Conservation (phyloP, 495 filamentous ascomycete species). For the Gamarada debralockiae region DNA sequence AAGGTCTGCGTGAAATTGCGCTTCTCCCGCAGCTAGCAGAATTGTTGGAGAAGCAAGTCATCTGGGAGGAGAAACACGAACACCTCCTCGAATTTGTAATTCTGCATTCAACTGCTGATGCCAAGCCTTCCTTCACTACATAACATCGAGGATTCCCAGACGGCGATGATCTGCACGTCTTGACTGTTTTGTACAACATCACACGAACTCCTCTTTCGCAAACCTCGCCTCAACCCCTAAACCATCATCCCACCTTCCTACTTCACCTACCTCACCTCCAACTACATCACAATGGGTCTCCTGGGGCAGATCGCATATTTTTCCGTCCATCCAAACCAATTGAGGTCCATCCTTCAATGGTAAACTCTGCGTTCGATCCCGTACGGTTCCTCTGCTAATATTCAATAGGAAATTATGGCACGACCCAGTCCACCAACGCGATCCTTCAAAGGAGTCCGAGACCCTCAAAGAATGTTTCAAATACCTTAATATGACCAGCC, state of each 20-base stretch:
- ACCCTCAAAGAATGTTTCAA: slow-evolving; percentile 79
- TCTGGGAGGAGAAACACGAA: too few relatives aligned
- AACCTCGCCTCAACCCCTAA: not conserved
- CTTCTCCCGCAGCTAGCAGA: too few relatives aligned
- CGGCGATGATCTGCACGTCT: too few relatives aligned
- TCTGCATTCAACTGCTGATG: too few relatives aligned
- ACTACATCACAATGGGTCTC: slow-evolving; percentile 35
- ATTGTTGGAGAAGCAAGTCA: too few relatives aligned
- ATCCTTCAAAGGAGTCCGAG: slow-evolving; percentile 66
- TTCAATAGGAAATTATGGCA: slow-evolving; percentile 90
- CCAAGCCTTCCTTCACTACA: too few relatives aligned
- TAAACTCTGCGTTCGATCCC: slow-evolving; percentile 30
- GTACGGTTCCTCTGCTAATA: not conserved
- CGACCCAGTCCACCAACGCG: slow-evolving; percentile 82
- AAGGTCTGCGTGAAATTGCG: too few relatives aligned
- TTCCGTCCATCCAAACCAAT: slow-evolving; percentile 68
- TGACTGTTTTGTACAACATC: too few relatives aligned
- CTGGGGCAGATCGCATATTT: slow-evolving; percentile 65
- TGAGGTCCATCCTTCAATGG: slow-evolving; percentile 93
- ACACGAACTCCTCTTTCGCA: not conserved
- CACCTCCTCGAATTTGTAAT: too few relatives aligned
- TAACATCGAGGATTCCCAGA: too few relatives aligned
- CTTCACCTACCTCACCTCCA: not conserved
- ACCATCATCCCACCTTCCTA: not conserved
- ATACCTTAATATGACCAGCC: slow-evolving; percentile 82